A percentile compares a stretch with the other conserved stretches of the same genome.
Evolutionary conservation across 257 asterid species (phyloP).

Genomic region (Mitragyna speciosa): DNA sequence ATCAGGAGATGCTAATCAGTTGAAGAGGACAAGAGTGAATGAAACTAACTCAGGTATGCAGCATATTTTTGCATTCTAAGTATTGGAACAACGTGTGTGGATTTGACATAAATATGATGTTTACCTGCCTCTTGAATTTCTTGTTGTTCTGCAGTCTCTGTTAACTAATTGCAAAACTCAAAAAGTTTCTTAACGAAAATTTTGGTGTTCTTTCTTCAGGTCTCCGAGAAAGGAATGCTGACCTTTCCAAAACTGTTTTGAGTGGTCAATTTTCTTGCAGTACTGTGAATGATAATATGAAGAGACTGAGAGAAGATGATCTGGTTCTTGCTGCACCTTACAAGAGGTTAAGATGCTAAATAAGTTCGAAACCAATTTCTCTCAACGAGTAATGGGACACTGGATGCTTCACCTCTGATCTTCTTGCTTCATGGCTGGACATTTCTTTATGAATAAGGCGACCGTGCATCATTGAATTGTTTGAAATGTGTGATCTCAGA

Average conservation of each 20-base stretch:
- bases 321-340: conserved; percentile 32
- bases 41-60: conserved; percentile 33
- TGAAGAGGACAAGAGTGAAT: conserved; percentile 48
- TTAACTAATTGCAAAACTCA: not conserved
- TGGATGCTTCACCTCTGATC: not conserved
- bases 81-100: not conserved
- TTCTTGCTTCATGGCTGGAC: not conserved
- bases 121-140: not conserved
- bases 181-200: not conserved
- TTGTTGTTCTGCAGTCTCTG: not conserved
- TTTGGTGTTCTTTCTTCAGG: conserved; percentile 21
- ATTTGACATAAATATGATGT: not conserved
- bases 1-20: conserved; percentile 31
- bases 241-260: not conserved
- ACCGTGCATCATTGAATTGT: too few relatives aligned
- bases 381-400: not conserved
- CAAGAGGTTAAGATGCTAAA: conserved; percentile 42
- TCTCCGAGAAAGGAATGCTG: conserved; percentile 20
- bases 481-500: too few relatives aligned
- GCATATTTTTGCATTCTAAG: not conserved
- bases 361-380: not conserved
- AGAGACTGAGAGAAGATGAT: conserved; percentile 52
- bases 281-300: conserved; percentile 28
- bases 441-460: too few relatives aligned
- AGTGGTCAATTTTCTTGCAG: conserved; percentile 36